phyloP scores from a whole-genome alignment of 345 rosid species.

The Psidium guajava region DNA sequence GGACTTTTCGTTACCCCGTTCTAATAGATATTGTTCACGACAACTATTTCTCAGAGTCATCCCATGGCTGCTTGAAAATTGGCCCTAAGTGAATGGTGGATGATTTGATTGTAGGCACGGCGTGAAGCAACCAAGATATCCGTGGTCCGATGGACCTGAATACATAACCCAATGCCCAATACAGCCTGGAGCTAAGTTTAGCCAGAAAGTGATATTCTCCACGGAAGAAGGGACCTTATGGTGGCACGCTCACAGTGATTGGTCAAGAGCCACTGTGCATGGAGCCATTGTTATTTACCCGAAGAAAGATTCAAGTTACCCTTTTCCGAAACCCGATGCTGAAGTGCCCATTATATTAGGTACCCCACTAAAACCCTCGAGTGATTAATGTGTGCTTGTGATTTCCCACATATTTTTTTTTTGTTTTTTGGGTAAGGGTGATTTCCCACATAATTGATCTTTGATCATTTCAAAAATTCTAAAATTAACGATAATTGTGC shows the following conservation, averaged over 20 bases:
- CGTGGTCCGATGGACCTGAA: constrained; percentile 41
- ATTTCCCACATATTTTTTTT: background rate
- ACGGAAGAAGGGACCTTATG: constrained; percentile 20
- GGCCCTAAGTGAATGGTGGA: background rate
- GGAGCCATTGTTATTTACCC: constrained; percentile 29
- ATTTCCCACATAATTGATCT: background rate
- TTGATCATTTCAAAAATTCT: background rate
- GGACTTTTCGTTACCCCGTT: background rate
- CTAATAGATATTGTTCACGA: background rate
- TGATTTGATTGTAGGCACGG: constrained; percentile 17
- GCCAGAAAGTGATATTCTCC: constrained; percentile 16
- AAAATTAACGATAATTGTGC: background rate
- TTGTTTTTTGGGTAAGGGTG: too few relatives aligned
- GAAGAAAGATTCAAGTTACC: constrained; percentile 7
- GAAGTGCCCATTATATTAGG: constrained; percentile 28
- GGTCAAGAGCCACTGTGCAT: constrained; percentile 24
- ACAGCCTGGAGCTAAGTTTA: constrained; percentile 12
- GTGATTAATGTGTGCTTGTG: background rate
- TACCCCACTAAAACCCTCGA: background rate
- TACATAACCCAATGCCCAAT: constrained; percentile 35
- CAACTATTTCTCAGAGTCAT: background rate
- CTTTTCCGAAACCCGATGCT: constrained; percentile 13
- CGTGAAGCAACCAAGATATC: constrained; percentile 23
- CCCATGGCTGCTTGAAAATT: background rate
- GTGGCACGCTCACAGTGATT: constrained; percentile 20